Conservation (phyloP, 805 yeast genomes). For the Blastobotrys parvus region DNA sequence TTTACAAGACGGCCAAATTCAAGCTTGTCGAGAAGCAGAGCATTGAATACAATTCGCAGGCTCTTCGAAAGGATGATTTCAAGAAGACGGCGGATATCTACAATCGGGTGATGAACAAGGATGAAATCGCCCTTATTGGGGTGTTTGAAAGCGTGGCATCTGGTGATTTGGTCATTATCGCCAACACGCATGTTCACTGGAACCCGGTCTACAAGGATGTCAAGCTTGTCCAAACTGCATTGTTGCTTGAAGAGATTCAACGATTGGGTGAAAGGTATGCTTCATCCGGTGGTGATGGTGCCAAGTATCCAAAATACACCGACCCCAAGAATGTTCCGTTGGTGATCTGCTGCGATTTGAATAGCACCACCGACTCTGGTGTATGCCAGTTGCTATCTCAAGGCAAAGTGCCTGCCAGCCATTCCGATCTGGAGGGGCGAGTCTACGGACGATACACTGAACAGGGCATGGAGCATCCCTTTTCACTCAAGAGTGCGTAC, state of each 20-base stretch:
- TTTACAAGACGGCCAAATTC: slow-evolving; percentile 64
- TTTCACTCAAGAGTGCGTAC: slow-evolving; percentile 80
- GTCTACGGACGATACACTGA: slow-evolving; percentile 87
- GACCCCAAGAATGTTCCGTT: slow-evolving; percentile 55
- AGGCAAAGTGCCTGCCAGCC: slow-evolving; percentile 64
- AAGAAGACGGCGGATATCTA: slow-evolving; percentile 91
- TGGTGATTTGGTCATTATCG: slow-evolving; percentile 64
- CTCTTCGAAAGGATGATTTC: slow-evolving; percentile 52
- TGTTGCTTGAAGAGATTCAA: slow-evolving; percentile 81
- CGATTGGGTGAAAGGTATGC: slow-evolving; percentile 44
- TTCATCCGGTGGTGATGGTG: slow-evolving; percentile 25
- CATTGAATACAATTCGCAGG: slow-evolving; percentile 63
- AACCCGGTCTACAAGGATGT: slow-evolving; percentile 96
- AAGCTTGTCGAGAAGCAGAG: slow-evolving; percentile 59
- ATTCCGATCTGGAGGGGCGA: slow-evolving; percentile 73
- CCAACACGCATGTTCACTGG: slow-evolving; percentile 96
- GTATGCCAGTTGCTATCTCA: slow-evolving; percentile 84
- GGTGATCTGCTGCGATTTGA: slow-evolving; percentile 90
- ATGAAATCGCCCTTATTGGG: slow-evolving; percentile 76
- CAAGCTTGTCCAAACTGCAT: slow-evolving; percentile 90
- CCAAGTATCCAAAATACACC: slow-evolving; percentile 31
- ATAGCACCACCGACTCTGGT: slow-evolving; percentile 79
- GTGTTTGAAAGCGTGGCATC: slow-evolving; percentile 65
- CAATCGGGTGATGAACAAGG: slow-evolving; percentile 93
- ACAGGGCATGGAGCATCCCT: slow-evolving; percentile 75